Conservation (phyloP, 352 stramenopile genomes). For the Pythium phragmiticola region DNA sequence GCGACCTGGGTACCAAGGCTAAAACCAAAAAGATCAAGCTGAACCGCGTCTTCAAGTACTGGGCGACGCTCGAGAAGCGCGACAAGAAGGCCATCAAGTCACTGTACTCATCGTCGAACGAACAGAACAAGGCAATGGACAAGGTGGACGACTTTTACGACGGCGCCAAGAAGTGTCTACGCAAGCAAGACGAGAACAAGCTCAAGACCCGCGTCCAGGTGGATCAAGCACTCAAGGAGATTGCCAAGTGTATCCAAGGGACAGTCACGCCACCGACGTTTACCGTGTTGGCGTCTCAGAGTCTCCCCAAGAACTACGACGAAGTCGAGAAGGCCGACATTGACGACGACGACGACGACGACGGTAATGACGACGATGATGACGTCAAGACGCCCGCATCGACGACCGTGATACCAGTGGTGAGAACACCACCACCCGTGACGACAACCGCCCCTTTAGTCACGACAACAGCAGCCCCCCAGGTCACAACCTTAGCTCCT, state of each 20-base stretch:
- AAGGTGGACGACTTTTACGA: conserved; percentile 16
- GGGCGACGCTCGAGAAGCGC: conserved; percentile 3
- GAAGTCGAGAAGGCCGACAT: not conserved
- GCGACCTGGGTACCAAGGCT: not conserved
- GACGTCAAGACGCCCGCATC: not conserved
- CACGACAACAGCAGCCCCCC: too few species aligned
- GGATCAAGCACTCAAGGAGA: not conserved
- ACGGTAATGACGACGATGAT: not conserved
- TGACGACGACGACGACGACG: not conserved
- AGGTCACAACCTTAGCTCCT: too few species aligned
- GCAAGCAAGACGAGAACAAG: conserved; percentile 5
- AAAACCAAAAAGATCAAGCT: conserved; percentile 5
- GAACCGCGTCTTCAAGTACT: not conserved
- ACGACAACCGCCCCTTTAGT: too few species aligned
- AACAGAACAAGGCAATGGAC: not conserved
- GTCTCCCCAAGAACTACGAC: not conserved
- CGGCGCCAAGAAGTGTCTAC: conserved; percentile 12
- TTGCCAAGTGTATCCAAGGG: conserved; percentile 8
- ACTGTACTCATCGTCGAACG: not conserved
- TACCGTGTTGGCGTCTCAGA: conserved; percentile 4
- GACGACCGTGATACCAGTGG: too few species aligned
- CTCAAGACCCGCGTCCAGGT: not conserved
- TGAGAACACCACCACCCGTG: too few species aligned
- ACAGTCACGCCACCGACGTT: not conserved
- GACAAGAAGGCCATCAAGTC: conserved; percentile 14